These are phyloP conservation scores for Termitomyces sp. DNA, from an alignment of 768 basidiomycete species.

Conservation along the genomic window DNA sequence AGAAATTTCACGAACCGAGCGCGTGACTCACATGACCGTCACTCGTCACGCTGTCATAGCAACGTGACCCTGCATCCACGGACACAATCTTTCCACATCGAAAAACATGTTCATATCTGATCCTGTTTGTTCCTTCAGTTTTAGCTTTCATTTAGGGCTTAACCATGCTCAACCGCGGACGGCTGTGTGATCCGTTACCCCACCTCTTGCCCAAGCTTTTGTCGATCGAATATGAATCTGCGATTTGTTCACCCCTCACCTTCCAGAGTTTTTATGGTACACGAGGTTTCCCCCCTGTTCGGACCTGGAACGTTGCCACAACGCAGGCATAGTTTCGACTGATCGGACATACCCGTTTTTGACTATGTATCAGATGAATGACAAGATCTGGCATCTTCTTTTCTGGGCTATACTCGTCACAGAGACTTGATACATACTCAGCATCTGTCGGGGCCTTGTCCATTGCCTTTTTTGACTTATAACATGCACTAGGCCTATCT, in stretches of 20 bases:
- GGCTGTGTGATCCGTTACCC: conserved; percentile 11
- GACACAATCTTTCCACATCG: conserved; percentile 9
- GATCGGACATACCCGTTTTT: conserved; percentile 45
- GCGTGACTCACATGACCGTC: conserved; percentile 15
- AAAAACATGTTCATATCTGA: conserved; percentile 15
- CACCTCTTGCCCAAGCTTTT: neutral
- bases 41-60: conserved; percentile 11
- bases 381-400: conserved; percentile 39
- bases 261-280: neutral
- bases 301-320: conserved; percentile 34
- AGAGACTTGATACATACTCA: conserved; percentile 47
- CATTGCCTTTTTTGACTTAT: conserved; percentile 36
- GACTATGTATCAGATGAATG: conserved; percentile 21
- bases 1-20: conserved; percentile 10
- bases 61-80: conserved; percentile 10
- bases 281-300: conserved; percentile 21
- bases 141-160: neutral
- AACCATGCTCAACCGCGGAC: neutral
- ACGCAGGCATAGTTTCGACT: conserved; percentile 32
- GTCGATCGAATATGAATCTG: conserved; percentile 4
- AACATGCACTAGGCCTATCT: conserved; percentile 49
- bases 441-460: conserved; percentile 30
- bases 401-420: conserved; percentile 39
- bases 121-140: conserved; percentile 11
- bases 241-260: neutral